Base-by-base conservation (phyloP, 2,329 filamentous ascomycete genomes). In the Fusarium annulatum region DNA sequence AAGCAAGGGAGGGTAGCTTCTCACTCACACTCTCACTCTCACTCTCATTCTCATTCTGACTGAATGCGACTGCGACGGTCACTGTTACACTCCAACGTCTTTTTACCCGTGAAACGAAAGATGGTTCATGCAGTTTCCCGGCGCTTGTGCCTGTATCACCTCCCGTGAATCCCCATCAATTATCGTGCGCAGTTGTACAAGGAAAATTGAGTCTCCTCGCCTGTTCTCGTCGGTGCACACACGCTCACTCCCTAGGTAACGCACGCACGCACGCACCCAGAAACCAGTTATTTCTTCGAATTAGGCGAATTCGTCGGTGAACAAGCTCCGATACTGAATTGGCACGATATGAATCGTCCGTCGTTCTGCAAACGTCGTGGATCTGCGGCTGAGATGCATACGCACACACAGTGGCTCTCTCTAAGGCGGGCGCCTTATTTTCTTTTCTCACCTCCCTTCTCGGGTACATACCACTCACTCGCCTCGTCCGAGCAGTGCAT, bases 111-210 rank as follows among this genome's bases (percentile, higher is more conserved):
- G 28, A 30, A 58, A 58, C 33, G n/a, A n/a, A 21, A 18, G n/a
- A 42, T 61, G 46, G 46, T 55, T 55, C 58, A 61, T 61, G 46
- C 46, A 28, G n/a, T 56, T 19, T 55, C n/a, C 58, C 58, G 58
- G 38, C 36, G 36, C 48, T 61, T 61, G 36, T 57, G 39, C 55
- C 55, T 49, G 41, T 58, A 58, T 58, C 41, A 58, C 55, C 55
- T 48, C 28, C 28, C 5, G 23, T 26, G 28, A 21, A 30, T 30
- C 26, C 14, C 21, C 30, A 52, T 52, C 48, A 52, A 57, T 34
- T 57, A 34, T 34, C 39, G 53, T 46, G 53, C 53, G n/a, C 39
- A 34, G 39, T 45, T 46, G 53, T 2, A 46, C 39, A 45, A 26
- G 33, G 15, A 42, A 43, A 21, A 38, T 2, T 12, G 34, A 39